Evolutionary conservation across 2,329 filamentous ascomycete species (phyloP).

Genomic region (Pseudomassariella vexata): DNA sequence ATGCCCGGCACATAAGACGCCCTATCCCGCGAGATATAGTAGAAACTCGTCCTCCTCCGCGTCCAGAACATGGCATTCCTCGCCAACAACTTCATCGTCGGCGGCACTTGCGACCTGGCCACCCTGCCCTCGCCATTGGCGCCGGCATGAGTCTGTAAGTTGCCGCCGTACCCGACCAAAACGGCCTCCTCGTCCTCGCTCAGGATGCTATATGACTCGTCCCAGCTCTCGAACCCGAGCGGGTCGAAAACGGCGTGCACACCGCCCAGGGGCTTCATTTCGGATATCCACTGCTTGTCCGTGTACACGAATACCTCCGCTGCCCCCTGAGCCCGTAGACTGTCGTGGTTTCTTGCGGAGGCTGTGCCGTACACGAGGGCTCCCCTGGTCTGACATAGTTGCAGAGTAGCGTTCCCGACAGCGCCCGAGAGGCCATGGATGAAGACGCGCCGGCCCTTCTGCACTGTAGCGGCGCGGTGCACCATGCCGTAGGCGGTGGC

Average conservation of each 20-base stretch:
- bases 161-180: too few species aligned
- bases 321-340: slow-evolving; percentile 30
- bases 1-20: too few species aligned
- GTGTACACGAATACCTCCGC: slow-evolving; percentile 40
- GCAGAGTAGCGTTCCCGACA: slow-evolving; percentile 37
- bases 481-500: slow-evolving; percentile 33
- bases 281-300: slow-evolving; percentile 41
- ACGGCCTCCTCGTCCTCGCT: too few species aligned
- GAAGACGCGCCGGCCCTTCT: slow-evolving; percentile 39
- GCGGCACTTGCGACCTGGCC: too few species aligned
- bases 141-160: too few species aligned
- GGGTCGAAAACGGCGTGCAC: slow-evolving; percentile 42
- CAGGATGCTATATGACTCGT: slow-evolving; percentile 43
- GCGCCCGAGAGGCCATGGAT: slow-evolving; percentile 45
- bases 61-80: too few species aligned
- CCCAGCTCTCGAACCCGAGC: slow-evolving; percentile 43
- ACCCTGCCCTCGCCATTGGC: too few species aligned
- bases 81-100: too few species aligned
- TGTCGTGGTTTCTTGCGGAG: slow-evolving; percentile 36
- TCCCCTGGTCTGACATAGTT: slow-evolving; percentile 34
- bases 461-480: slow-evolving; percentile 28
- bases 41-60: too few species aligned
- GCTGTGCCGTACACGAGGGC: slow-evolving; percentile 45
- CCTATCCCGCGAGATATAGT: too few species aligned
- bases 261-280: slow-evolving; percentile 38